phyloP scores from a whole-genome alignment of 257 asterid species.

The Euphrasia confusa region DNA sequence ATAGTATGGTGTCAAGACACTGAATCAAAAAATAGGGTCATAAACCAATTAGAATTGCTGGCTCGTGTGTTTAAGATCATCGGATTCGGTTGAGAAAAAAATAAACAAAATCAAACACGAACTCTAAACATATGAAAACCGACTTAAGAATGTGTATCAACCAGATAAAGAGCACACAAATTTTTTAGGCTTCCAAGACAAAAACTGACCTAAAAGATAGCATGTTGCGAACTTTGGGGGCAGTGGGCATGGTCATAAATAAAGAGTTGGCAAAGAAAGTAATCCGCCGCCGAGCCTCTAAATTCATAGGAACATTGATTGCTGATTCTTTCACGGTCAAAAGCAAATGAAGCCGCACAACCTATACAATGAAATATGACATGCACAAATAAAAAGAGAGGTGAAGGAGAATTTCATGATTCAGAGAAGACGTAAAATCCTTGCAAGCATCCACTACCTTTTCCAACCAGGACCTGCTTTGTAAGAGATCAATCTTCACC shows the following conservation, averaged over 20 bases:
- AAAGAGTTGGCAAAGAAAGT: conserved; percentile 95
- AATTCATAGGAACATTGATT: conserved; percentile 80
- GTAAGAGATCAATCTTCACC: conserved; percentile 50
- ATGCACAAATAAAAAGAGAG: conserved; percentile 9
- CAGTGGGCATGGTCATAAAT: conserved; percentile 91
- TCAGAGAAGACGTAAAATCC: conserved; percentile 9
- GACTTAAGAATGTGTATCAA: conserved; percentile 1
- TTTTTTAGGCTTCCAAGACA: conserved; percentile 22
- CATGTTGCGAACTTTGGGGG: conserved; percentile 96
- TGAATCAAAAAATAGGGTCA: conserved; percentile 33
- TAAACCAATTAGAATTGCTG: conserved; percentile 4
- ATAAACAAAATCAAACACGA: not conserved
- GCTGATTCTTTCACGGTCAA: conserved; percentile 98
- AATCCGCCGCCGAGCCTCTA: conserved; percentile 93
- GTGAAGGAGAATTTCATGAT: conserved; percentile 13
- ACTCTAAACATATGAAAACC: not conserved
- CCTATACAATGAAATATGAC: conserved; percentile 40
- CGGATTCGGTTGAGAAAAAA: too few relatives aligned
- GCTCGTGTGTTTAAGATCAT: too few relatives aligned
- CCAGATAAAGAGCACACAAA: conserved; percentile 18
- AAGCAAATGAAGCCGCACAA: conserved; percentile 90
- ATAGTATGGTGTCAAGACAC: conserved; percentile 93
- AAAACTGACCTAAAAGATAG: conserved; percentile 84
- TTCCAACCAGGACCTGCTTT: conserved; percentile 70
- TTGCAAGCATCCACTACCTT: conserved; percentile 51